Percentiles rank a stretch among this genome's conserved stretches.
These are phyloP conservation scores for Trichoderma virens DNA, from an alignment of 495 filamentous ascomycete species.

Conservation along the genomic window DNA sequence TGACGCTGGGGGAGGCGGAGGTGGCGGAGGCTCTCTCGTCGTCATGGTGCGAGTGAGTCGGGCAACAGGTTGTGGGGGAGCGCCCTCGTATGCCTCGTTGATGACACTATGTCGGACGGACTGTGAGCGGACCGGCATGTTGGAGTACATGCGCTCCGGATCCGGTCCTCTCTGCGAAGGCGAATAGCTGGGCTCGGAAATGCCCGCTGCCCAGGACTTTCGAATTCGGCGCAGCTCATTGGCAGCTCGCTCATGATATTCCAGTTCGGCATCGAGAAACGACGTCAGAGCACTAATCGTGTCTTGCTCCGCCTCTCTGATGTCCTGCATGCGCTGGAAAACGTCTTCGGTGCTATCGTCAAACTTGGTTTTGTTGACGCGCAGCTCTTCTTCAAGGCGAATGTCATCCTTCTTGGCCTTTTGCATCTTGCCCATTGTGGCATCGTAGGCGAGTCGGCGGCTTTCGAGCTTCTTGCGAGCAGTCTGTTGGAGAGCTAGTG, in stretches of 20 bases:
- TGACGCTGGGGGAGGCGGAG: slow-evolving; percentile 18
- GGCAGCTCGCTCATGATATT: slow-evolving; percentile 83
- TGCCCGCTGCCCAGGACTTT: slow-evolving; percentile 38
- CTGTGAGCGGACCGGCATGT: background rate
- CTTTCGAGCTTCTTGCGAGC: slow-evolving; percentile 93
- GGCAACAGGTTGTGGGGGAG: background rate
- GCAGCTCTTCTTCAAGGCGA: slow-evolving; percentile 85
- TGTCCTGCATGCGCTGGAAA: slow-evolving; percentile 87
- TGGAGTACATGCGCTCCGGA: slow-evolving; percentile 17
- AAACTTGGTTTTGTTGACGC: slow-evolving; percentile 89
- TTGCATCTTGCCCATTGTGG: slow-evolving; percentile 83
- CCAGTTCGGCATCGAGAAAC: slow-evolving; percentile 85
- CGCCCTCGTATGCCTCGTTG: slow-evolving; percentile 7
- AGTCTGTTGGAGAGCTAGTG: slow-evolving; percentile 36
- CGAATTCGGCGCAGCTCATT: slow-evolving; percentile 54
- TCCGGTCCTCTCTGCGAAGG: slow-evolving; percentile 13
- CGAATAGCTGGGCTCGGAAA: slow-evolving; percentile 36
- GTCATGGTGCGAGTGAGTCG: background rate
- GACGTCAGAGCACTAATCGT: slow-evolving; percentile 70
- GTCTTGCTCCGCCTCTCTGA: slow-evolving; percentile 84
- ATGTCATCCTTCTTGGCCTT: slow-evolving; percentile 93
- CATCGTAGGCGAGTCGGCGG: slow-evolving; percentile 85
- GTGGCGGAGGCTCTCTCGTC: slow-evolving; percentile 21
- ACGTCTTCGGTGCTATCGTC: slow-evolving; percentile 95
- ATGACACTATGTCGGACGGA: background rate